These are phyloP conservation scores for Fusarium sp. DNA, from an alignment of 2,329 filamentous ascomycete species.

Conservation along the genomic window DNA sequence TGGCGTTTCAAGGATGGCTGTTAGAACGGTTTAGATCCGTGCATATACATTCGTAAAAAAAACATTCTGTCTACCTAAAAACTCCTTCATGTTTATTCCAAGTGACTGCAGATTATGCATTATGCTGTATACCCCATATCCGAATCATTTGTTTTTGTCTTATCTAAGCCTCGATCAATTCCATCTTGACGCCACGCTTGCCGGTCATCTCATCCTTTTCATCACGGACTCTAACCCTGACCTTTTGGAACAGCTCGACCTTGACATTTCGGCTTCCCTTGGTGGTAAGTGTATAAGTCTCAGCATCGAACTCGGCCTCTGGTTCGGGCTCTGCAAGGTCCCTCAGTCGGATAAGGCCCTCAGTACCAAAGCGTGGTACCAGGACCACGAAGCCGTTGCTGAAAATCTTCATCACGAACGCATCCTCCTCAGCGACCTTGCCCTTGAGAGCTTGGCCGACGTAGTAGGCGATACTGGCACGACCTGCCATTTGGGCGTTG, in stretches of 20 bases:
- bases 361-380: conserved; percentile 94
- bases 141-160: not conserved
- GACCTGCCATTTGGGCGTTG: conserved; percentile 94
- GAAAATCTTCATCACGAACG: conserved; percentile 97
- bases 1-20: conserved; percentile 50
- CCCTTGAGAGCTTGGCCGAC: conserved; percentile 95
- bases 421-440: conserved; percentile 81
- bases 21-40: conserved; percentile 46
- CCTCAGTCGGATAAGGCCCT: conserved; percentile 86
- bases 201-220: conserved; percentile 96
- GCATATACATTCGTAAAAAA: conserved; percentile 45
- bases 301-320: conserved; percentile 84
- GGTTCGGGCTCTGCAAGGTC: conserved; percentile 84
- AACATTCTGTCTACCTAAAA: conserved; percentile 40
- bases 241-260: conserved; percentile 91
- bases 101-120: conserved; percentile 31
- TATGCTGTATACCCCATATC: conserved; percentile 8
- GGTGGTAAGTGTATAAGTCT: conserved; percentile 80
- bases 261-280: conserved; percentile 65
- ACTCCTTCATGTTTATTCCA: conserved; percentile 30
- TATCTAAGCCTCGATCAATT: conserved; percentile 60
- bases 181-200: conserved; percentile 89
- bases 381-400: conserved; percentile 98
- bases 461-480: conserved; percentile 96
- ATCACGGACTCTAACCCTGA: conserved; percentile 88